Evolutionary conservation across 2,329 filamentous ascomycete species (phyloP), one percentile per base, ranked within the genome.

Genomic region (Dactylellina sp.): DNA sequence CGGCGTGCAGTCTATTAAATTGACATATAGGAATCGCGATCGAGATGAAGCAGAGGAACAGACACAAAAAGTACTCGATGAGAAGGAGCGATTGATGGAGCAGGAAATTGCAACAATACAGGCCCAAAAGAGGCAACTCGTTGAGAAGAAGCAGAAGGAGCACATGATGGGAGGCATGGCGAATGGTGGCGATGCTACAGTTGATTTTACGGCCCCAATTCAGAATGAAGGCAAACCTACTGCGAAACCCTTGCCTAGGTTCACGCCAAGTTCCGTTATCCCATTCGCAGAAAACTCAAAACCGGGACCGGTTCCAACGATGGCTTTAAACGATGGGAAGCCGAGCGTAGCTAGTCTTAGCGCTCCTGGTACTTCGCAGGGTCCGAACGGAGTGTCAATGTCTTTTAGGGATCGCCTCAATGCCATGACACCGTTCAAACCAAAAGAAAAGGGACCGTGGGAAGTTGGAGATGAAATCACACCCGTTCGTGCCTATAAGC

Each of bases 1-100:
- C 37, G 85, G 86, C 0, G 86, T 89, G 84, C 88, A 86, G 79
- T 88, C 85, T 79, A 86, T 89, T 68, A 88, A 86, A 78, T 87
- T 89, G 18, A 68, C 71, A n/a, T 72, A 72, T 39, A 72, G 61
- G 46, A 72, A 72, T 22, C 44, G 53, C 14, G 68, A 60, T 9
- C 60, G 60, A 7, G 68, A 72, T n/a, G 52, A 65, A 37, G 60
- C 52, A 3, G 49, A 59, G 18, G 66, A 71, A 50, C 25, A 7
- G 28, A 44, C 60, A 46, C 57, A 53, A 18, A 44, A 53, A n/a
- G n/a, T n/a, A n/a, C 14, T 64, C 18, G 59, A 50, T 5, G 66
- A 64, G 44, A 63, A 71, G 37, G 60, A 63, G 28, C 28, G 37
- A 39, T 6, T 25, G 32, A 52, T 62, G 32, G 44, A 62, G 44